Percentiles rank a stretch among this genome's conserved stretches.
phyloP scores from a whole-genome alignment of 805 yeast genomes.

The Sugiyamaella valdiviana region DNA sequence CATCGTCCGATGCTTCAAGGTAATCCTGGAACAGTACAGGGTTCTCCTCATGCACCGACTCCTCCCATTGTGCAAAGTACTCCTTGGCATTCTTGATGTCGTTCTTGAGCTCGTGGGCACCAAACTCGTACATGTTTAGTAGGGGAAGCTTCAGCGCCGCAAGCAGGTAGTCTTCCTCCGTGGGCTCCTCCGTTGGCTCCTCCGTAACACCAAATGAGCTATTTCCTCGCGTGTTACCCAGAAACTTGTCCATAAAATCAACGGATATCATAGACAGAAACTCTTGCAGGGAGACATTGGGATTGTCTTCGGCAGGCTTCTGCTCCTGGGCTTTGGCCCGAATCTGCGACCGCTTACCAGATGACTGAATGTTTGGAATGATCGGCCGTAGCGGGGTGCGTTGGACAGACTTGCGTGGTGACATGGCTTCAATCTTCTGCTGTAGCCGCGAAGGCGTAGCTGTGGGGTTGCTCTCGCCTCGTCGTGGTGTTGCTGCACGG shows the following conservation, averaged over 20 bases:
- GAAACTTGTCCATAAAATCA: constrained; percentile 27
- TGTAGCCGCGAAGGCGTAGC: constrained; percentile 10
- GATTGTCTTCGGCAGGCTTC: background rate
- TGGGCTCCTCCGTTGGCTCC: constrained; percentile 15
- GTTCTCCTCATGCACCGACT: constrained; percentile 41
- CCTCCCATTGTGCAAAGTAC: constrained; percentile 43
- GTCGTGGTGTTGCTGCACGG: background rate
- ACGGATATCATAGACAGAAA: constrained; percentile 25
- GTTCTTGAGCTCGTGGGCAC: constrained; percentile 47
- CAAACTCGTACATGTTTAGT: constrained; percentile 46
- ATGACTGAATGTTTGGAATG: background rate
- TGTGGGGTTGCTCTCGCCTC: background rate
- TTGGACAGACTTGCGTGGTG: constrained; percentile 5
- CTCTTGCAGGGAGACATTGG: constrained; percentile 22
- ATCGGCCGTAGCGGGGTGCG: background rate
- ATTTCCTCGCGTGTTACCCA: constrained; percentile 14
- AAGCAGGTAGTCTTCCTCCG: constrained; percentile 33
- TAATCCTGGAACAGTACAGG: constrained; percentile 48
- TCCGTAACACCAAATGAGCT: constrained; percentile 21
- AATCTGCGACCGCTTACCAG: background rate
- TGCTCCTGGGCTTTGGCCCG: background rate
- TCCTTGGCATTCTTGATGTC: constrained; percentile 45
- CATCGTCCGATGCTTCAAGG: constrained; percentile 36
- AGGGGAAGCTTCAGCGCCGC: constrained; percentile 40
- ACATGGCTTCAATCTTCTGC: constrained; percentile 8